Conservation (phyloP, 2,329 filamentous ascomycete species). For the Thermochaetoides dissita region DNA sequence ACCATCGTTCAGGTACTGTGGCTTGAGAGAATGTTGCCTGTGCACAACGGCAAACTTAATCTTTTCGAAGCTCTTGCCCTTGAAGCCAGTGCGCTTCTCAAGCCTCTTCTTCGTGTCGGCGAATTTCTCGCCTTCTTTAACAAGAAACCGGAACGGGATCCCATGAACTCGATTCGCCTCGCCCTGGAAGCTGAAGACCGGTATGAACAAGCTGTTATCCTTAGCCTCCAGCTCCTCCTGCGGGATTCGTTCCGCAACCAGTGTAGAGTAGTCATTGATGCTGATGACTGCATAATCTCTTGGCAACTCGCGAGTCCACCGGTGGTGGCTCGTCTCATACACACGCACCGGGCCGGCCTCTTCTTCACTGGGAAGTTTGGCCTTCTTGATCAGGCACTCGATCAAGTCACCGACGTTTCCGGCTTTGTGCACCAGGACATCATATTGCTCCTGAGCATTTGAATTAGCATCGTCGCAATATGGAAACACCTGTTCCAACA, state of each 20-base stretch:
- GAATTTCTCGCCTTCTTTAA: constrained; percentile 78
- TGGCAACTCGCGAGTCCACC: constrained; percentile 66
- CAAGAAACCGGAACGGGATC: constrained; percentile 77
- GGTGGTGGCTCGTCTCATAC: constrained; percentile 70
- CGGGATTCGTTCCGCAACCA: constrained; percentile 71
- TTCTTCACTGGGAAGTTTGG: constrained; percentile 59
- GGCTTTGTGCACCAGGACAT: constrained; percentile 78
- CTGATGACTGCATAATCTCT: constrained; percentile 60
- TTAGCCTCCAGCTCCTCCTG: constrained; percentile 52
- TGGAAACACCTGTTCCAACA: background rate
- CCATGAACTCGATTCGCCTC: constrained; percentile 76
- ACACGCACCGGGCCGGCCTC: constrained; percentile 59
- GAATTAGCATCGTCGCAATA: constrained; percentile 14
- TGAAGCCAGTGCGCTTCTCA: constrained; percentile 82
- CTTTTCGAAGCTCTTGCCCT: constrained; percentile 97
- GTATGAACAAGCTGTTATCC: constrained; percentile 45
- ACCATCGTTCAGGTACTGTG: constrained; percentile 81
- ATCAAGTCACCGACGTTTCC: constrained; percentile 70
- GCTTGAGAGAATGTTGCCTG: constrained; percentile 58
- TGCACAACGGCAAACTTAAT: constrained; percentile 84
- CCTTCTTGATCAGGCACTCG: constrained; percentile 63
- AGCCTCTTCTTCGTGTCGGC: constrained; percentile 88
- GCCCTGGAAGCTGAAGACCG: constrained; percentile 84
- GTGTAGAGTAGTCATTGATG: constrained; percentile 70
- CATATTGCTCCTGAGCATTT: constrained; percentile 51